phyloP scores from a whole-genome alignment of 176 grass and related monocot species.

The Cenchrus fungigraminus region DNA sequence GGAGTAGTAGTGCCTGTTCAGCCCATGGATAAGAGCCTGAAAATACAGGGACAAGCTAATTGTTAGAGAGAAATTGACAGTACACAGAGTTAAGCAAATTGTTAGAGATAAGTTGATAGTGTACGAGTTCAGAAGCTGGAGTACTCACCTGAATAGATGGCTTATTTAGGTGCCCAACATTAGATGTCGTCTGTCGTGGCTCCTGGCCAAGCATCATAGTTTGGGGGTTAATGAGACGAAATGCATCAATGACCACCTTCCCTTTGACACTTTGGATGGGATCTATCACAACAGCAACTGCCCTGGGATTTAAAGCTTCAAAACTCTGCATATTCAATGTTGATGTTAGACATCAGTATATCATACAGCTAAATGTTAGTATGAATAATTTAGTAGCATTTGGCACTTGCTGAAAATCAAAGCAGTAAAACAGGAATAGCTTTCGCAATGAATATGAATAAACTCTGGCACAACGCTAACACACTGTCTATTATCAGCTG shows the following conservation, averaged over 20 bases:
- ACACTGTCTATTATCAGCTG: background rate
- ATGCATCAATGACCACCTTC: slow-evolving; percentile 99
- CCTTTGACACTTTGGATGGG: slow-evolving; percentile 99
- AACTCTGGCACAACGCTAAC: background rate
- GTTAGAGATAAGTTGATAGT: background rate
- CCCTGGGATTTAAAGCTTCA: slow-evolving; percentile 95
- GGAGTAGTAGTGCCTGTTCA: slow-evolving; percentile 98
- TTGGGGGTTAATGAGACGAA: slow-evolving; percentile 96
- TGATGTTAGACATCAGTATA: slow-evolving; percentile 25
- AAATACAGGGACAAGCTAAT: slow-evolving; percentile 17
- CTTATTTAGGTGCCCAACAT: slow-evolving; percentile 98
- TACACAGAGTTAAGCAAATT: background rate
- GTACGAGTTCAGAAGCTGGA: slow-evolving; percentile 6
- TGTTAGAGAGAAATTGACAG: background rate
- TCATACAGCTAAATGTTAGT: background rate
- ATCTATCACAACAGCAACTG: slow-evolving; percentile 94
- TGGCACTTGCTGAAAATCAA: background rate
- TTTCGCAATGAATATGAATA: background rate
- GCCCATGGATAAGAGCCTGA: slow-evolving; percentile 93
- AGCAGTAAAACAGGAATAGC: background rate
- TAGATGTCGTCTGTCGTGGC: slow-evolving; percentile 93
- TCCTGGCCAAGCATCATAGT: slow-evolving; percentile 99
- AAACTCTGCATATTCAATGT: slow-evolving; percentile 75
- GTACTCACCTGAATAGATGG: slow-evolving; percentile 88
- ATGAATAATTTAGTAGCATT: slow-evolving; percentile 5